Evolutionary conservation across 805 yeast genomes (phyloP).

Genomic region (Maudiozyma turicensis): DNA sequence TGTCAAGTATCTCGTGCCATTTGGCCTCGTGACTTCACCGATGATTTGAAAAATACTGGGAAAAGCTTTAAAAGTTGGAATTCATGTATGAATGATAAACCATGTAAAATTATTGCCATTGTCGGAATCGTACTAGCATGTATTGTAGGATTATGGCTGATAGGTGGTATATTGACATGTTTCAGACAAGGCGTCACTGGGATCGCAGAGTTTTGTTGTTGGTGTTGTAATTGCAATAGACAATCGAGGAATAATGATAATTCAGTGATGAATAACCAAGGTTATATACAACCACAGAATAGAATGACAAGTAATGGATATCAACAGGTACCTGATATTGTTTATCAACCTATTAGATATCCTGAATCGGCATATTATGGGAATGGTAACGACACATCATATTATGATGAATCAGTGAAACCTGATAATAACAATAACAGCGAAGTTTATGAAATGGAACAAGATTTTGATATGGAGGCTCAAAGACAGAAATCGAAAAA

Average conservation of each 20-base stretch:
- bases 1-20: slow-evolving; percentile 1
- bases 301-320: not conserved
- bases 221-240: slow-evolving; percentile 32
- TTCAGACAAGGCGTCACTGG: slow-evolving; percentile 48
- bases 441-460: slow-evolving; percentile 24
- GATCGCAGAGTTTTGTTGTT: slow-evolving; percentile 41
- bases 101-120: slow-evolving; percentile 69
- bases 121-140: slow-evolving; percentile 57
- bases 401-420: not conserved
- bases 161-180: slow-evolving; percentile 47
- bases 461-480: slow-evolving; percentile 26
- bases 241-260: not conserved
- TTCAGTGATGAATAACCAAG: slow-evolving; percentile 7
- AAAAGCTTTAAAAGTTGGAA: slow-evolving; percentile 57
- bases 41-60: slow-evolving; percentile 28
- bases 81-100: slow-evolving; percentile 67
- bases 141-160: slow-evolving; percentile 45
- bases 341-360: slow-evolving; percentile 25
- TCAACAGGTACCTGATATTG: slow-evolving; percentile 13
- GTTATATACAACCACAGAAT: slow-evolving; percentile 3
- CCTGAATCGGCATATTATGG: slow-evolving; percentile 16
- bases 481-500: slow-evolving; percentile 12
- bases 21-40: slow-evolving; percentile 11
- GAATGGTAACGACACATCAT: not conserved
- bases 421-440: not conserved